Evolutionary conservation across 768 basidiomycete species (phyloP).

Genomic region (Gymnopilus junonius): DNA sequence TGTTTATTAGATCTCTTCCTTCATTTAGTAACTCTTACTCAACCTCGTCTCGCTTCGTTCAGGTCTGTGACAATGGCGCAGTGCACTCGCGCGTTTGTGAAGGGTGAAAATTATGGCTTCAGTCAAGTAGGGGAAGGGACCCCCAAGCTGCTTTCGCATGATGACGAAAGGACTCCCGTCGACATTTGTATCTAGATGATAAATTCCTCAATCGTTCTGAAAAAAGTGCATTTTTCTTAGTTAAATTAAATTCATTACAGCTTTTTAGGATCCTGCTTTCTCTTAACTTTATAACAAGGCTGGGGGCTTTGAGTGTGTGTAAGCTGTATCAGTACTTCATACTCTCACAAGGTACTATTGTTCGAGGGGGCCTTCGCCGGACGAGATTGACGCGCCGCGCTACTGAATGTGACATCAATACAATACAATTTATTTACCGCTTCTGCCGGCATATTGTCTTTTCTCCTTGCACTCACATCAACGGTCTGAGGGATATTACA

Average conservation of each 20-base stretch:
- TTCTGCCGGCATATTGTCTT: not conserved
- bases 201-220: constrained; percentile 8
- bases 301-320: too few relatives aligned
- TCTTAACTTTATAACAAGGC: not conserved
- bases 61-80: constrained; percentile 97
- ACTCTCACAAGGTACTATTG: not conserved
- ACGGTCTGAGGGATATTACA: not conserved
- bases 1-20: not conserved
- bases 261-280: not conserved
- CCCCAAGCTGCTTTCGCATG: constrained; percentile 49
- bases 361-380: too few relatives aligned
- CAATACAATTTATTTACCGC: too few relatives aligned
- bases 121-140: constrained; percentile 50
- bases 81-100: constrained; percentile 86
- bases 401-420: too few relatives aligned
- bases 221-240: constrained; percentile 17
- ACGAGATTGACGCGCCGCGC: too few relatives aligned
- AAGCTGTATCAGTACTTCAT: too few relatives aligned
- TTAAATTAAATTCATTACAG: constrained; percentile 17
- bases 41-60: not conserved
- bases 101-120: constrained; percentile 68
- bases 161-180: constrained; percentile 8
- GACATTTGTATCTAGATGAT: constrained; percentile 28
- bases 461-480: not conserved
- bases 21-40: too few relatives aligned